These are phyloP conservation scores for Trifolium fragiferum DNA, from an alignment of 306 rosid genomes.

Conservation along the genomic window DNA sequence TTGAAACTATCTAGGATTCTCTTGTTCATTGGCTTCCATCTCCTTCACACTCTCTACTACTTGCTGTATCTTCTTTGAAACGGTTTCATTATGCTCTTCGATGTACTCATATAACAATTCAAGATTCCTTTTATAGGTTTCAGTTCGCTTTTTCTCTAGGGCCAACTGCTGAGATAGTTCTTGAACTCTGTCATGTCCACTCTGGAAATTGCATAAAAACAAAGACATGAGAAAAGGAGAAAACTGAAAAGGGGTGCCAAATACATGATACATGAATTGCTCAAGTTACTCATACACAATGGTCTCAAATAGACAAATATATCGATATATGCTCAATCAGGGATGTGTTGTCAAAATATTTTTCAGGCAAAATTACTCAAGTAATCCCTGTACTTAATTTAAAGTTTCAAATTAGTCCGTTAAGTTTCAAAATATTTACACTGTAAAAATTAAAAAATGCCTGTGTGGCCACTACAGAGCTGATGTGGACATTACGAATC, in stretches of 20 bases:
- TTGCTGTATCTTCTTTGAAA: constrained; percentile 91
- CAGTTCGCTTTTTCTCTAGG: constrained; percentile 83
- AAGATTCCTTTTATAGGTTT: constrained; percentile 84
- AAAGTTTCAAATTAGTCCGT: no score
- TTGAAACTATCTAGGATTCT: constrained; percentile 55
- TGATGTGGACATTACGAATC: no score
- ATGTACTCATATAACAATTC: constrained; percentile 88
- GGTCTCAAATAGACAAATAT: constrained; percentile 9
- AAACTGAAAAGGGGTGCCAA: constrained; percentile 18
- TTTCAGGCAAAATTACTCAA: neutral
- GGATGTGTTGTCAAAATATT: constrained; percentile 17
- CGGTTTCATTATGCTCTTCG: constrained; percentile 80
- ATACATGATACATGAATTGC: neutral
- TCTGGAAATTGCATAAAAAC: constrained; percentile 53
- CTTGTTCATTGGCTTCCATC: constrained; percentile 69
- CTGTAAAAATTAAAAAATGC: no score
- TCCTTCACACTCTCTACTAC: constrained; percentile 87
- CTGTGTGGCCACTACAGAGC: no score
- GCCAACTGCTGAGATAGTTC: constrained; percentile 91
- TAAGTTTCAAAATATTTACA: no score
- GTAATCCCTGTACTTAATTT: neutral
- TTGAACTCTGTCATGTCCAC: constrained; percentile 82
- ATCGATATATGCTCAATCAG: constrained; percentile 7
- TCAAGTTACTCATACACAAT: neutral
- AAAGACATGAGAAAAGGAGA: constrained; percentile 12